Percentiles rank a stretch among this genome's conserved stretches.
Conservation (phyloP, 192 early-diverging fungal genomes). For the Jimgerdemannia lactiflua region DNA sequence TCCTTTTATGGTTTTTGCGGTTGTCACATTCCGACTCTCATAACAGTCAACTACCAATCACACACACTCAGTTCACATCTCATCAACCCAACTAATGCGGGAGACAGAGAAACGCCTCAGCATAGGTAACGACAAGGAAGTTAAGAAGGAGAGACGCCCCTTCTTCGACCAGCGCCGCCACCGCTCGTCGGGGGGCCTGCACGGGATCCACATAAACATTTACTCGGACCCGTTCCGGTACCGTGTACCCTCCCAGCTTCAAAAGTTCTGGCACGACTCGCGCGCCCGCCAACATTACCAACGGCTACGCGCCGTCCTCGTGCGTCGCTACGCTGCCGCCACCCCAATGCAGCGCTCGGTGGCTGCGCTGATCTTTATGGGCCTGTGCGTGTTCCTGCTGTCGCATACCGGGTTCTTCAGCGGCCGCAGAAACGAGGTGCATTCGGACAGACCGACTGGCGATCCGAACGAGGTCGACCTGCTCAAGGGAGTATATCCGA, state of each 20-base stretch:
- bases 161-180: constrained; percentile 3
- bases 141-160: not conserved
- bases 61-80: not conserved
- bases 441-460: not conserved
- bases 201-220: constrained; percentile 38
- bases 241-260: constrained; percentile 28
- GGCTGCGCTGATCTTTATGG: not conserved
- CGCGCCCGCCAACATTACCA: constrained; percentile 10
- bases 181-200: not conserved
- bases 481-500: constrained; percentile 40
- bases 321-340: constrained; percentile 10
- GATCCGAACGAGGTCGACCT: constrained; percentile 25
- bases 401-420: constrained; percentile 29
- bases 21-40: not conserved
- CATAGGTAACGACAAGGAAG: not conserved
- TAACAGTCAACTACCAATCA: not conserved
- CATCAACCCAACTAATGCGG: not conserved
- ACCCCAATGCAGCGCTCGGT: constrained; percentile 3
- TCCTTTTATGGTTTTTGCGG: too few species aligned
- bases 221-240: constrained; percentile 37
- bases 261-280: constrained; percentile 31
- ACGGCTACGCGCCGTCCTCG: constrained; percentile 1
- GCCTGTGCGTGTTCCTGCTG: constrained; percentile 21
- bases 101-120: constrained; percentile 2
- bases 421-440: constrained; percentile 24